Conservation (phyloP, 2,329 filamentous ascomycete genomes). For the Ramularia collo-cygni region DNA sequence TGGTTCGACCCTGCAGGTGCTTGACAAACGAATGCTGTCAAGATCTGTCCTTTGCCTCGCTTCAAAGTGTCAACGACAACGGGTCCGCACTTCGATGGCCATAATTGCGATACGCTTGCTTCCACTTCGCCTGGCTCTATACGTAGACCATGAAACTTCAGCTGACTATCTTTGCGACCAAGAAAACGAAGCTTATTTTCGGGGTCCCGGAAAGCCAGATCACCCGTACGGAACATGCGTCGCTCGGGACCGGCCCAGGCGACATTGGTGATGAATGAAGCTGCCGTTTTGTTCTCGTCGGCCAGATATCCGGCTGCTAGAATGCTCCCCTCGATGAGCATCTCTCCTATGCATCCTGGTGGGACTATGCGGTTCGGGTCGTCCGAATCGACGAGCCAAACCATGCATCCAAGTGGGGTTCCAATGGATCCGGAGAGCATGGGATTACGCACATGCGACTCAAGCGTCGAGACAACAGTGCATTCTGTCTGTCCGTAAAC, state of each 20-base stretch:
- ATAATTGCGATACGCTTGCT: too few species aligned
- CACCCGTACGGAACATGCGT: neutral
- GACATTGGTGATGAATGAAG: constrained; percentile 23
- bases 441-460: neutral
- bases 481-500: constrained; percentile 18
- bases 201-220: neutral
- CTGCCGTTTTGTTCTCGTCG: constrained; percentile 21
- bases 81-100: too few species aligned
- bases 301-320: constrained; percentile 38
- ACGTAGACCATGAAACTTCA: neutral
- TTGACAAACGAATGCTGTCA: too few species aligned
- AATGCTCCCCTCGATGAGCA: constrained; percentile 40
- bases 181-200: neutral
- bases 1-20: too few species aligned
- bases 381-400: constrained; percentile 8
- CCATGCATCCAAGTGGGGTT: too few species aligned
- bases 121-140: neutral
- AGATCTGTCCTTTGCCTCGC: too few species aligned
- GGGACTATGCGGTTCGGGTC: constrained; percentile 27
- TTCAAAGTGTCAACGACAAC: too few species aligned
- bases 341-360: constrained; percentile 37
- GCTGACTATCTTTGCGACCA: neutral
- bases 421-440: too few species aligned
- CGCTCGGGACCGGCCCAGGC: neutral
- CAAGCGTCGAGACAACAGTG: constrained; percentile 4